Base-by-base conservation (phyloP, 192 early-diverging fungal species). In the Coemansia sp. region DNA sequence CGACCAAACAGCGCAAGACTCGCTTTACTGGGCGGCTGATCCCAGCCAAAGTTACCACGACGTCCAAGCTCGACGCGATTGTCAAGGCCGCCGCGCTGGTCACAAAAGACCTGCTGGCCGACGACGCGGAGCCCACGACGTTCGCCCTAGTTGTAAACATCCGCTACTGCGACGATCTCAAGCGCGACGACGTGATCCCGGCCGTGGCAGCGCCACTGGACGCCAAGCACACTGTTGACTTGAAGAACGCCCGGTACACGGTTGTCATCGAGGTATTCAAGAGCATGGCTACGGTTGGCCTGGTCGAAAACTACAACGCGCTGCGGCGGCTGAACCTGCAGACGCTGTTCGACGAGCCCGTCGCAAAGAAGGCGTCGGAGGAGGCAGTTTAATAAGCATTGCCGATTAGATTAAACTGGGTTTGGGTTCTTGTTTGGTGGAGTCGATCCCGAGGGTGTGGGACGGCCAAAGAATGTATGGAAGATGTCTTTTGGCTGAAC, bases 211-310 rank as follows among this genome's bases (percentile, higher is more conserved):
- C 72, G 6, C 72, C 69, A 49, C 52, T 80, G 21, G 68, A 75
- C 40, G 67, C n/a, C 18, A 80, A 67, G 60, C 77, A 80, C 72
- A 80, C 70, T 40, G 77, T 80, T 9, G 77, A 80, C 45, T 48
- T 80, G 56, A 68, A 69, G 45, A 62, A 80, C 52, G 72, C 77
- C 49, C 67, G 63, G 38, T 55, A 75, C 61, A 75, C 77, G 6
- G 21, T 80, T 9, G 77, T 80, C 38, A 75, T 80, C 21, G 77
- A 80, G 44, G 68, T 62, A 9, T 80, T 80, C 62, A 80, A 80
- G 54, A 80, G 68, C 64, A 67, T 80, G 56, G 73, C 71, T 21
- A 59, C 64, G 3, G 56, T 80, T 12, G 77, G 77, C 9, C 54
- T 80, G 32, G 72, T 80, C 10, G 62, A 71, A 50, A 49, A 74